Evolutionary conservation across 305 asterid genomes (phyloP).

Genomic region (Caryopteris hybrid): DNA sequence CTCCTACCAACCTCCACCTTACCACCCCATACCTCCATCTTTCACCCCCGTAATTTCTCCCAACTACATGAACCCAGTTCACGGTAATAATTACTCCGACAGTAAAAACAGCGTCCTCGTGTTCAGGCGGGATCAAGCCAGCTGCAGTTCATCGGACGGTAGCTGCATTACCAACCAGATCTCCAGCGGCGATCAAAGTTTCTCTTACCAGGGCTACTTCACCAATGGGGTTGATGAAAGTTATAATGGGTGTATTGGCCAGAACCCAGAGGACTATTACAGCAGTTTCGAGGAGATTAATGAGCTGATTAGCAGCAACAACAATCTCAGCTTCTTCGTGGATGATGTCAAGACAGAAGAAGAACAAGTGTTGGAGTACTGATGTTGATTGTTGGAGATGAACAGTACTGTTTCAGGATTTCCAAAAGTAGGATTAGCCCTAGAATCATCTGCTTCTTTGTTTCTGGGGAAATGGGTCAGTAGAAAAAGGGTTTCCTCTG

Average conservation of each 20-base stretch:
- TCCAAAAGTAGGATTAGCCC: too few species aligned
- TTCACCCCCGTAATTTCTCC: too few species aligned
- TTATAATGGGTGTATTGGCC: slow-evolving; percentile 1
- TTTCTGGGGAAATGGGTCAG: not conserved
- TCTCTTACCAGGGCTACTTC: slow-evolving; percentile 26
- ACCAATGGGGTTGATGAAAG: slow-evolving; percentile 15
- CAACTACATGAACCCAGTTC: too few species aligned
- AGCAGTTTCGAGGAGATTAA: slow-evolving; percentile 61
- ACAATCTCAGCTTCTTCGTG: slow-evolving; percentile 21
- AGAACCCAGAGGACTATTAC: slow-evolving; percentile 42
- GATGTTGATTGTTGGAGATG: slow-evolving; percentile 1
- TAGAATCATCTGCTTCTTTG: too few species aligned
- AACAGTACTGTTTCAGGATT: too few species aligned
- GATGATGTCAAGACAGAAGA: slow-evolving; percentile 59
- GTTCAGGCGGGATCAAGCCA: slow-evolving; percentile 35
- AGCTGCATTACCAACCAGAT: slow-evolving; percentile 27
- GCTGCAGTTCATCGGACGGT: slow-evolving; percentile 52
- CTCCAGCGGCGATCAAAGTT: slow-evolving; percentile 3
- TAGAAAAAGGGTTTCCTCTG: not conserved
- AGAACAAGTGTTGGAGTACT: not conserved
- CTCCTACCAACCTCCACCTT: slow-evolving; percentile 8
- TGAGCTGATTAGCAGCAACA: slow-evolving; percentile 53
- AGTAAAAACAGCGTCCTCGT: not conserved
- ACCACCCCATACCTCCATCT: not conserved
- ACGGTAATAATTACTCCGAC: too few species aligned